Evolutionary conservation across 352 stramenopile genomes (phyloP), one percentile per base, ranked within the genome.

Genomic region (Phytophthora gonapodyides): DNA sequence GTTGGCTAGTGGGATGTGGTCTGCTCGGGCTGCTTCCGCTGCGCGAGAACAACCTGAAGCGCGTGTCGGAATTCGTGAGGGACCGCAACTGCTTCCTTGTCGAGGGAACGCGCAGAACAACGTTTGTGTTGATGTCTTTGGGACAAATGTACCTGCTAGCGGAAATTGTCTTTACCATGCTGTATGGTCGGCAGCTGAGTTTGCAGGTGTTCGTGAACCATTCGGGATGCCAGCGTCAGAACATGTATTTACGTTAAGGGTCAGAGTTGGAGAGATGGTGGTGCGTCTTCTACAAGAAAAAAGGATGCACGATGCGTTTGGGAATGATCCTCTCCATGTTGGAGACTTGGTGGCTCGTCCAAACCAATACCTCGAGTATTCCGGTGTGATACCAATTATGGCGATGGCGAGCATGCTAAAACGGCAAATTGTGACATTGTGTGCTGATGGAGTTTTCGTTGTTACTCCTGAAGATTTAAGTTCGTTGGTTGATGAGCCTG

Each of bases 161-260:
- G 45, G 45, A 1, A 52, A 52, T 27, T 52, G 45, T 38, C 30
- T 52, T 5, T 52, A 52, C 27, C 45, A 52, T 30, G 45, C 30
- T 1, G 45, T 52, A 1, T 52, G 45, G 45, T 27, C 45, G 16
- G 45, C 45, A 7, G 45, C 45, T 6, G 45, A 41, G 3, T 41
- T 52, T 3, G 27, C 27, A 11, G 24, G 45, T n/a, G 15, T 52
- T 7, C 27, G 30, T 13, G 12, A 16, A 30, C 45, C 30, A 17
- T 52, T 52, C n/a, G 45, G 45, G 15, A 16, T 52, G 30, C 1
- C 24, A 16, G 45, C 45, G 3, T 40, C 27, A 30, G 30, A 31
- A 1, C 45, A 52, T n/a, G 15, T 41, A 3, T 52, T 31, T 27
- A 0, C 2, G 2, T 16, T 52, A 9, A n/a, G 45, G 7, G 45